Base-by-base conservation (phyloP, 2,329 filamentous ascomycete genomes). In the Graphilbum fragrans region DNA sequence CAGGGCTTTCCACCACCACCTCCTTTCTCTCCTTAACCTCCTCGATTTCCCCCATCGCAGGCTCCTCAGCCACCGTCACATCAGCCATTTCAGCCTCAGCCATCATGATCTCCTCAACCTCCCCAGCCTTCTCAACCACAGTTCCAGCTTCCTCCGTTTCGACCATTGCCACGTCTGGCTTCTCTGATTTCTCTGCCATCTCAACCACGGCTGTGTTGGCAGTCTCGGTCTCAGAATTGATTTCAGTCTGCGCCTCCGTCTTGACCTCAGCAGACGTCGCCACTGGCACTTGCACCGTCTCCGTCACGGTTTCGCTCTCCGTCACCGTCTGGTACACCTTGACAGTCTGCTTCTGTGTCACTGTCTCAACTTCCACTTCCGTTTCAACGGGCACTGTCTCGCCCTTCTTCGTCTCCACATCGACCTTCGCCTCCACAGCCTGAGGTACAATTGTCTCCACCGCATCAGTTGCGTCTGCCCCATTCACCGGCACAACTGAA, bases 281-380 rank as follows among this genome's bases (percentile, higher is more conserved):
- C 12, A 37, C 25, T 16, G 27, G 45, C 38, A 45, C 41, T 7
- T 46, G 43, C 0, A 51, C 48, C 12, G 50, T 54, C 3, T 49
- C 41, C 8, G 47, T 46, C 19, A 53, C 44, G 8, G 45, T 52
- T 36, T 49, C 51, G 35, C 45, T 50, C 44, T 51, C 52, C 5
- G 50, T 52, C 44, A 52, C 47, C 7, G 52, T 53, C 44, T 53
- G 45, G 38, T 45, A 48, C 17, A 53, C 50, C 35, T 42, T 41
- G 34, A 51, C 41, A 4, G 45, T 46, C 42, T 48, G 53, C 44
- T 49, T 49, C 42, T 53, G 34, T 14, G 37, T 39, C 19, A 46
- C 38, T 7, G 31, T 27, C 11, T 47, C 52, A 41, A 48, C 45
- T 45, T 25, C 35, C 10, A 41, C 29, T 20, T 42, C 31, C 12